Evolutionary conservation across 192 early-diverging fungal species (phyloP), one percentile per base, ranked within the genome.

Genomic region (Gryganskiella cystojenkinii): DNA sequence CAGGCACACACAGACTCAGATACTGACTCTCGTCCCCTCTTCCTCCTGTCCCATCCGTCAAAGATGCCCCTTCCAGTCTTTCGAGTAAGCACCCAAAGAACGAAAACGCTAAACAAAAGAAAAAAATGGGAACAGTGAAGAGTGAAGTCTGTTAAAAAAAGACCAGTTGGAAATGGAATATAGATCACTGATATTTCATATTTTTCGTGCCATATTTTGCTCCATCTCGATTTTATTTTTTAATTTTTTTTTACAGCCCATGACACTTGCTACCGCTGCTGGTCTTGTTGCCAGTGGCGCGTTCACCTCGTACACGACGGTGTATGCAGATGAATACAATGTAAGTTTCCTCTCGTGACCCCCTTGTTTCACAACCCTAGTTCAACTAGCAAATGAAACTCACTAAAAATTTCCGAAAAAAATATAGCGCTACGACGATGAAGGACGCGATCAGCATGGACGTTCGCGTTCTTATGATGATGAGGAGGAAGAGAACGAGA

Each of bases 321-420:
- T 78, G 17, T 69, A 78, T 54, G 66, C 74, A 14, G 66, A 69
- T 31, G 66, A 64, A 19, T 62, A 61, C 56, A 58, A 64, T 31
- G 61, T 78, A 68, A 54, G 57, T 30, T 30, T 44, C 34, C 14
- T 40, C 19, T 37, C 34, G 15, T 56, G 17, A 19, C 15, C 4
- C 8, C 4, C 14, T 14, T 13, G 8, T 27, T 30, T 15, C 44
- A 10, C 2, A 22, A 2, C 30, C 17, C 49, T 22, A 34, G 46
- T 27, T 51, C 4, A 3, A 13, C n/a, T 56, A 56, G 13, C 31
- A 3, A 56, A 14, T 19, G 7, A 35, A 35, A 22, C 8, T 56
- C 4, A 56, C 6, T 7, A 3, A 57, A 10, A 10, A 1, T 24
- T 10, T 5, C n/a, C 24, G 19, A 52, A 56, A 9, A 52, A 52